phyloP scores from a whole-genome alignment of 2,329 filamentous ascomycete species.

The Arthrobotrys conoides region DNA sequence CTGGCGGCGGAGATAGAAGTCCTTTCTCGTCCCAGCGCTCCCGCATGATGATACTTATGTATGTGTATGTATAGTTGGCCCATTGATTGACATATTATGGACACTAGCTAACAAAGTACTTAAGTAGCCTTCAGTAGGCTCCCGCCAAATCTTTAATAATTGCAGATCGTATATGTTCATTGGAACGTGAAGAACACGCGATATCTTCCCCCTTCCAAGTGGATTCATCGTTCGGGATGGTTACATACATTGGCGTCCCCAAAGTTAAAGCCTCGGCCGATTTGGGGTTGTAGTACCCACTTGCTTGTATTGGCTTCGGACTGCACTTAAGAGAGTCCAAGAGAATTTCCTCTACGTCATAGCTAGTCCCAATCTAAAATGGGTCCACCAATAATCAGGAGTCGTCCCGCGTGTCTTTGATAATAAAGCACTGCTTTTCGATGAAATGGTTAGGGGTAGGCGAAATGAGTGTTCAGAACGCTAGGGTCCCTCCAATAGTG shows the following conservation, averaged over 20 bases:
- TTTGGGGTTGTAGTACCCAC: conserved; percentile 29
- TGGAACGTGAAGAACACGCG: conserved; percentile 59
- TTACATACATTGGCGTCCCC: conserved; percentile 7
- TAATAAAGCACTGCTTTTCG: conserved; percentile 42
- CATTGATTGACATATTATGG: conserved; percentile 34
- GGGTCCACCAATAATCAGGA: conserved; percentile 55
- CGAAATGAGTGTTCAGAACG: conserved; percentile 58
- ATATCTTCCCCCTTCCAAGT: conserved; percentile 24
- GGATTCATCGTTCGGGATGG: conserved; percentile 17
- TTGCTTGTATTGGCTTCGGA: conserved; percentile 44
- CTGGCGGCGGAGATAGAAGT: conserved; percentile 55
- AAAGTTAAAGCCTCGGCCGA: conserved; percentile 17
- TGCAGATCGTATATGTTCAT: conserved; percentile 49
- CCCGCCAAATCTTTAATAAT: conserved; percentile 48
- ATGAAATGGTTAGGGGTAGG: conserved; percentile 60
- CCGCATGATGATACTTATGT: conserved; percentile 26
- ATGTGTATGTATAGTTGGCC: conserved; percentile 2
- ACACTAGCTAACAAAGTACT: too few relatives aligned
- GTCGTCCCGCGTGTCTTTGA: conserved; percentile 61
- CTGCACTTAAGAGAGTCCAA: conserved; percentile 34
- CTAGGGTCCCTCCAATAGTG: conserved; percentile 49
- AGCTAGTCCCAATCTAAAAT: conserved; percentile 29
- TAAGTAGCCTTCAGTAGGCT: conserved; percentile 42
- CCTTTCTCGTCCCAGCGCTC: conserved; percentile 13
- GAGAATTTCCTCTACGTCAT: conserved; percentile 49